Percentiles rank a stretch among this genome's conserved stretches.
Evolutionary conservation across 306 rosid species (phyloP).

Genomic region (Parietaria judaica): DNA sequence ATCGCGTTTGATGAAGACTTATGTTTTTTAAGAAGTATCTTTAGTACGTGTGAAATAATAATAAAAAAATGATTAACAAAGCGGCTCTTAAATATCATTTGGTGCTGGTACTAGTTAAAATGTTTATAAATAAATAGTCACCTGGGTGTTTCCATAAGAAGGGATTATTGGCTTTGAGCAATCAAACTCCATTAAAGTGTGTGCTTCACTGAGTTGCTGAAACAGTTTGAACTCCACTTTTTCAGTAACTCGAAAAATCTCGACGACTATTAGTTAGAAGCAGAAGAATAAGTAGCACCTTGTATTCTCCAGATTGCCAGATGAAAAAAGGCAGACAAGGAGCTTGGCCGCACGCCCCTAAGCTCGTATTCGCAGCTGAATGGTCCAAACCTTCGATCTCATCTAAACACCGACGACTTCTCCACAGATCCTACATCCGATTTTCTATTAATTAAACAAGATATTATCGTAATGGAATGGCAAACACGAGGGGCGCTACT

Average conservation of each 20-base stretch:
- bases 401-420: constrained; percentile 58
- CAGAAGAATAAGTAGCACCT: constrained; percentile 32
- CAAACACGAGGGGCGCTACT: constrained; percentile 22
- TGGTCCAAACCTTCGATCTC: constrained; percentile 73
- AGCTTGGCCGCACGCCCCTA: constrained; percentile 76
- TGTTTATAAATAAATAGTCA: constrained; percentile 17
- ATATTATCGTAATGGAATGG: background rate
- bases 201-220: constrained; percentile 76
- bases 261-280: background rate
- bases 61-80: background rate
- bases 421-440: constrained; percentile 71
- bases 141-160: constrained; percentile 63
- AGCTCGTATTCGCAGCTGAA: constrained; percentile 50
- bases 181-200: constrained; percentile 78
- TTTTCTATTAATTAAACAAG: background rate
- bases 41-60: too few relatives aligned
- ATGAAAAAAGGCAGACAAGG: constrained; percentile 55
- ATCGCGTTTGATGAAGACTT: too few relatives aligned
- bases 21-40: too few relatives aligned
- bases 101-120: background rate
- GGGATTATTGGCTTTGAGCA: constrained; percentile 50
- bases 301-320: constrained; percentile 78
- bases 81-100: background rate
- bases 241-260: constrained; percentile 3
- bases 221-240: constrained; percentile 14